Evolutionary conservation across 257 asterid genomes (phyloP).

Genomic region (Primulina tabacum): DNA sequence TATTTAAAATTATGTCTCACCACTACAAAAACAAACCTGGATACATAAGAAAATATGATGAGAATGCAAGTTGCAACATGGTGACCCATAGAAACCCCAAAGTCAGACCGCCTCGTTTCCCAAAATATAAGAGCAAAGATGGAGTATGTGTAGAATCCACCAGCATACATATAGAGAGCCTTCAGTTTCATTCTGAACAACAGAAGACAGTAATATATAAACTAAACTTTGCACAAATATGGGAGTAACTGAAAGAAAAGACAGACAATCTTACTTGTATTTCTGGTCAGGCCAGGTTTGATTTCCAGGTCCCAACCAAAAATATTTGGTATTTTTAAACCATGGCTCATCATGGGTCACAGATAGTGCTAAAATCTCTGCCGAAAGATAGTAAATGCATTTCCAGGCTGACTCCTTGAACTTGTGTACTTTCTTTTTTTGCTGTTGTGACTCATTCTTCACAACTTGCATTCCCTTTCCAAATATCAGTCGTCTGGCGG

Average conservation of each 20-base stretch:
- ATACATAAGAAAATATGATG: conserved; percentile 61
- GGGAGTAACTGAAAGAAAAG: conserved; percentile 8
- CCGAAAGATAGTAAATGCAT: conserved; percentile 82
- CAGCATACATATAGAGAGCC: conserved; percentile 79
- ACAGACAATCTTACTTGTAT: conserved; percentile 57
- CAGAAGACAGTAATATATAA: conserved; percentile 19
- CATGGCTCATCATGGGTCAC: conserved; percentile 91
- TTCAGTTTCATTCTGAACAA: conserved; percentile 76
- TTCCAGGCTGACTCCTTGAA: conserved; percentile 99
- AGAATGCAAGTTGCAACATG: conserved; percentile 77
- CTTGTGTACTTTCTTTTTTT: conserved; percentile 66
- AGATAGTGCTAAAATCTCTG: conserved; percentile 71
- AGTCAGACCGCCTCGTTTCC: conserved; percentile 96
- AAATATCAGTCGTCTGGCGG: conserved; percentile 64
- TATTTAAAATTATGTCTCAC: conserved; percentile 13
- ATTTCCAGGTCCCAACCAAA: conserved; percentile 88
- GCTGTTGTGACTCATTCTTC: conserved; percentile 45
- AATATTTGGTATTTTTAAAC: conserved; percentile 70
- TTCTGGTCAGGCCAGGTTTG: conserved; percentile 84
- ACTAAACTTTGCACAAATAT: not conserved
- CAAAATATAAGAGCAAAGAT: conserved; percentile 86
- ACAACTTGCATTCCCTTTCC: conserved; percentile 56
- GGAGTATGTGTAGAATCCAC: conserved; percentile 87
- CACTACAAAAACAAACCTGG: conserved; percentile 45
- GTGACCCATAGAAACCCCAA: conserved; percentile 90